Conservation (phyloP, 768 basidiomycete genomes). For the Mycena metata region DNA sequence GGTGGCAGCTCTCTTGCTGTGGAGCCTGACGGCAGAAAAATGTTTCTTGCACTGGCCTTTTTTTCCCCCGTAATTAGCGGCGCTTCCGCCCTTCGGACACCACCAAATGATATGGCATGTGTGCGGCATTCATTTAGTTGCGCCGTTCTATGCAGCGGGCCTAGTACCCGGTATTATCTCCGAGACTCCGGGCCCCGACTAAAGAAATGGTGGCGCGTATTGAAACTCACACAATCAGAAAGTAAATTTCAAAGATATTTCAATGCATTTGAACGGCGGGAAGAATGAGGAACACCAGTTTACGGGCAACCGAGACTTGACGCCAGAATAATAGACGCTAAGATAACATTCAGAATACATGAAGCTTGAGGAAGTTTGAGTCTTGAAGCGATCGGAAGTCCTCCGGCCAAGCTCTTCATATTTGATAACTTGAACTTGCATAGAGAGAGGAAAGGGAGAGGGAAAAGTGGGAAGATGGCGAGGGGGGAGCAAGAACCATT, state of each 20-base stretch:
- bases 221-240: not conserved
- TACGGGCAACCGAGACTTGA: too few relatives aligned
- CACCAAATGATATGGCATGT: not conserved
- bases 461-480: too few relatives aligned
- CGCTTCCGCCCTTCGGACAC: not conserved
- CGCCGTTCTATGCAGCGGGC: constrained; percentile 3
- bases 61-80: not conserved
- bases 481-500: not conserved
- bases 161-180: not conserved
- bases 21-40: not conserved
- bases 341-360: not conserved
- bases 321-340: too few relatives aligned
- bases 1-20: not conserved
- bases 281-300: not conserved
- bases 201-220: not conserved
- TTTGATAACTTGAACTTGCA: too few relatives aligned
- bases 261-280: not conserved
- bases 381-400: too few relatives aligned
- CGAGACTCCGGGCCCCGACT: not conserved
- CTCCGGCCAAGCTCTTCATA: too few relatives aligned
- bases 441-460: too few relatives aligned
- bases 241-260: not conserved
- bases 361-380: not conserved
- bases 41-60: not conserved
- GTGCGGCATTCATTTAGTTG: not conserved